Base-by-base conservation (phyloP, 2,329 filamentous ascomycete species). In the Calonectria ilicicola region DNA sequence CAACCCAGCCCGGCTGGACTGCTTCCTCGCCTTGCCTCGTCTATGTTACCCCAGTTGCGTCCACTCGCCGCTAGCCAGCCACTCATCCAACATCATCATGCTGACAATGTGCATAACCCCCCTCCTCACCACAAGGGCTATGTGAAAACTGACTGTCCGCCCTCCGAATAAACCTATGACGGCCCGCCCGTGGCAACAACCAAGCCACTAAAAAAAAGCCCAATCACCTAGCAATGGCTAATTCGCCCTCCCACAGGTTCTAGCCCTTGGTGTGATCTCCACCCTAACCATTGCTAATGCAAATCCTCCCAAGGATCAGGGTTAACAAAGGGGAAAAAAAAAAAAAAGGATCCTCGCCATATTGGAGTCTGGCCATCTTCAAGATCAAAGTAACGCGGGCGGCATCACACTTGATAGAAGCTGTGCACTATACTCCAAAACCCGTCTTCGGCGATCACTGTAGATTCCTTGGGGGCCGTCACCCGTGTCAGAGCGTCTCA, bases 11-110 rank as follows among this genome's bases (percentile, higher is more conserved):
- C 21, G 40, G 19, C 42, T 47, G 17, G 27, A 21, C n/a, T 32
- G 27, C 42, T 38, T 17, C 47, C 47, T 42, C 67, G 56, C 47
- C 56, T 65, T 29, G 29, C 38, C 27, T 29, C 49, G 53, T 10
- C 49, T 42, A 62, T 66, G 51, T 14, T n/a, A 6, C 53, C 53
- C 62, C 29, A 40, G 26, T 35, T 53, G 56, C 69, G 38, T 67
- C 69, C n/a, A 38, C 42, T 69, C 56, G 60, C 42, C 44, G 64
- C 44, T 60, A 47, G 58, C 69, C 62, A 65, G 62, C 67, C 64
- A 29, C 56, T 27, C 42, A 42, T 49, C 51, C 67, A 53, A 56
- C 62, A 63, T 69, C 56, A 26, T 29, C 56, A 42, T 46, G 44
- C 44, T 63, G 44, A 63, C 58, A 26, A 69, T 63, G 46, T 53